Evolutionary conservation across 495 filamentous ascomycete genomes (phyloP).

Genomic region (Hypoxylon fragiforme): DNA sequence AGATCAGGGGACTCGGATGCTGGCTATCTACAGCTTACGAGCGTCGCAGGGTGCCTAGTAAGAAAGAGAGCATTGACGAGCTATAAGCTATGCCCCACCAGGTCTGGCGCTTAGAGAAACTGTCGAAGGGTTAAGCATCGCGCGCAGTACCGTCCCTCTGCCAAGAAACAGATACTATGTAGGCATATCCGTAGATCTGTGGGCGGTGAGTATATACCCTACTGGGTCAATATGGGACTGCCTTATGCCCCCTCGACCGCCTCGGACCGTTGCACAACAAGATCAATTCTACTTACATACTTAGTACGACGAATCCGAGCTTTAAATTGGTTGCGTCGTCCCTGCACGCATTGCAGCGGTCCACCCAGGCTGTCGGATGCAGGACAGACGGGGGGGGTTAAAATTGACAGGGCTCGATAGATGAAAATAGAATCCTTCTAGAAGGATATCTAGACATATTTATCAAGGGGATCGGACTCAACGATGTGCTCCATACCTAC

Average conservation of each 20-base stretch:
- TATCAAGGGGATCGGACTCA: constrained; percentile 12
- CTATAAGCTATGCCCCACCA: constrained; percentile 13
- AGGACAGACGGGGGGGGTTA: constrained; percentile 9
- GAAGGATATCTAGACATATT: constrained; percentile 35
- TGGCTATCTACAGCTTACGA: constrained; percentile 26
- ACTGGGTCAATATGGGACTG: constrained; percentile 1
- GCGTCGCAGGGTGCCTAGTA: constrained; percentile 23
- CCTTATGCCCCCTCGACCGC: neutral
- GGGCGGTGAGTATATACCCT: neutral
- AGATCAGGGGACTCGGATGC: constrained; percentile 39
- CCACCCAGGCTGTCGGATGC: constrained; percentile 32
- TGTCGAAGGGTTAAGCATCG: neutral
- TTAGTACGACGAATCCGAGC: constrained; percentile 6
- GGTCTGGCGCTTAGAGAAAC: constrained; percentile 12
- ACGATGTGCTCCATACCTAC: constrained; percentile 5
- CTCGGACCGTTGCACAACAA: constrained; percentile 11
- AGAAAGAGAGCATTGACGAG: constrained; percentile 26
- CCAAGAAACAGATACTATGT: neutral
- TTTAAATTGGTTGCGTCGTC: constrained; percentile 33
- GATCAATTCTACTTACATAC: neutral
- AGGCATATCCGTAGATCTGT: constrained; percentile 7
- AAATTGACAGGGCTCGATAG: constrained; percentile 16
- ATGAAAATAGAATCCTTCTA: constrained; percentile 28
- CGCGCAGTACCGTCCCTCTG: too few relatives aligned
- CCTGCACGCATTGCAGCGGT: constrained; percentile 23